A percentile compares a stretch with the other conserved stretches of the same genome.
Evolutionary conservation across 441 rosid genomes (phyloP).

Genomic region (Syzygium malaccense): DNA sequence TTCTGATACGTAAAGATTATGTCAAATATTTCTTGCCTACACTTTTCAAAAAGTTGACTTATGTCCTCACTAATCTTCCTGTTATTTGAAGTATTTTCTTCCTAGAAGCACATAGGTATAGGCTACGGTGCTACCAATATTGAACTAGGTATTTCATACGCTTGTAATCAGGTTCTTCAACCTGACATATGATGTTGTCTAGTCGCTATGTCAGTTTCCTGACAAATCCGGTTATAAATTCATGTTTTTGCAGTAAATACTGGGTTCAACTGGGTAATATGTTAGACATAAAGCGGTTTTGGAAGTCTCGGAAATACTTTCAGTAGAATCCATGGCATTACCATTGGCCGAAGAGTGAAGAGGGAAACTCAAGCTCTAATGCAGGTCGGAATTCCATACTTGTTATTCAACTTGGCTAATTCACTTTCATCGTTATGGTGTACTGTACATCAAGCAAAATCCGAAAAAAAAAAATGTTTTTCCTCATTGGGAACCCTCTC

Average conservation of each 20-base stretch:
- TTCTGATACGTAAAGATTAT: conserved; percentile 33
- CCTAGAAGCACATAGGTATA: conserved; percentile 8
- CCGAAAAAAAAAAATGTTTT: background rate
- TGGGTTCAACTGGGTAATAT: conserved; percentile 27
- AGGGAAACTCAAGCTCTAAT: conserved; percentile 82
- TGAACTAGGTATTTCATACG: conserved; percentile 37
- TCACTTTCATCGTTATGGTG: background rate
- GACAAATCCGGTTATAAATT: background rate
- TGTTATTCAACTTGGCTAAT: background rate
- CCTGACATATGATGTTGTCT: background rate
- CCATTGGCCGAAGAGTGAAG: conserved; percentile 42
- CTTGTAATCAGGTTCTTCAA: conserved; percentile 11
- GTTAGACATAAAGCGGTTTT: conserved; percentile 41
- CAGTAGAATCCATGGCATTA: conserved; percentile 57
- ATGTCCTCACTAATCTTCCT: background rate
- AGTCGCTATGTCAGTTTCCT: background rate
- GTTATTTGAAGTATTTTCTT: conserved; percentile 32
- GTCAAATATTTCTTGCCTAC: background rate
- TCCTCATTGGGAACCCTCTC: background rate
- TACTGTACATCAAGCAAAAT: background rate
- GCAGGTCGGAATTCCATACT: conserved; percentile 36
- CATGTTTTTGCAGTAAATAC: conserved; percentile 12
- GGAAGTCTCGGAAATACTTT: conserved; percentile 58
- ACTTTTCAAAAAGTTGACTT: background rate
- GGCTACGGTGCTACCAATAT: conserved; percentile 43